Base-by-base conservation (phyloP, 192 early-diverging fungal species). In the Entrophospora sp. region DNA sequence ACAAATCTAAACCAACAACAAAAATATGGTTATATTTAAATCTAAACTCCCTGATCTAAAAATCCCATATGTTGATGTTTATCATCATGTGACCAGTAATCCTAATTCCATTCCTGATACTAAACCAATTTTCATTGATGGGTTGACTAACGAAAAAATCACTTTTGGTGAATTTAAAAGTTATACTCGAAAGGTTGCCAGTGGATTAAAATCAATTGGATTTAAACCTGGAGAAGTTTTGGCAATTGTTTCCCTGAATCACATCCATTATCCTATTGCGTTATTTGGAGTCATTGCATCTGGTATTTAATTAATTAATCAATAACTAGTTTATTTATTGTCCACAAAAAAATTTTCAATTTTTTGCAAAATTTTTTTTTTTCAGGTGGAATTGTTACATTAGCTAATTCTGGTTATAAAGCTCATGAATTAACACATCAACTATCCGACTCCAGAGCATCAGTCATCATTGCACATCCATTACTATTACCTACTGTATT, bases 361-460 rank as follows among this genome's bases (percentile, higher is more conserved):
- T 24, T 22, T 30, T 31, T 30, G 71, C 60, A 6, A 63, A 42
- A 6, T 68, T 66, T 40, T 14, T 38, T 69, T 43, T 60, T 66
- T 36, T 31, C 56, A 56, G 90, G 90, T 9, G 86, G 81, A 10
- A 74, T 88, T 3, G 71, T 86, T 22, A 86, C 89, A 5, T 80
- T 86, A 16, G 88, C 85, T 20, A 97, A 94, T 67, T 89, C 93
- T 10, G 77, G 76, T 16, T 95, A 97, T 75, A 92, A 79, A 1
- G 74, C 72, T 10, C 73, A 79, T 40, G 95, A 97, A 64, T 67
- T 94, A n/a, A 78, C 82, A 0, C 80, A 86, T 68, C 91, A 94
- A 62, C 74, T 97, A 27, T 49, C 76, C 18, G 81, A 88, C 35
- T 81, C 88, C 2, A 70, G 78, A 9, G 87, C 93, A 24, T 86